Evolutionary conservation across 1,139 yeast genomes (phyloP), one percentile per base, ranked within the genome.

Genomic region (Geotrichum aggregatum): DNA sequence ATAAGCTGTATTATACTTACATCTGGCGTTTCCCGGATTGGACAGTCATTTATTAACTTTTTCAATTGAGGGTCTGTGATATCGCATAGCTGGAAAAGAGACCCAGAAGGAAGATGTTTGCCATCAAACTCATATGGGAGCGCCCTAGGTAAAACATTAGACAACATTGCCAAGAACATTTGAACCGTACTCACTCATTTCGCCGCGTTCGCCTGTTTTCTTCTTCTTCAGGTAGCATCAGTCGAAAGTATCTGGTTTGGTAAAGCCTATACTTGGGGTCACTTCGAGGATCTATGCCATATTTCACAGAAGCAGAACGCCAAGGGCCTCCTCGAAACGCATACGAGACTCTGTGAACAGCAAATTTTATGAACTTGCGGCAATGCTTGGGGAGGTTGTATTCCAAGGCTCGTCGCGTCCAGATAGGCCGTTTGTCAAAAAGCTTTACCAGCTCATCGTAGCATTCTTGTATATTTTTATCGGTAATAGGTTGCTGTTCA

Each of bases 241-340:
- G 59, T 50, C 92, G 77, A 69, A 89, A 92, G 55, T 86, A 84
- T 66, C 92, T 97, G 33, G 88, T 84, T 69, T 92, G 99, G 65
- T 82, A 88, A 33, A 69, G 69, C 61, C 88, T 84, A 64, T 71
- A 83, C 5, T 76, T 70, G 1, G 71, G 63, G 49, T 82, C 79
- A 1, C 69, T 61, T 45, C 79, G 73, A 0, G 98, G 98, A 66
- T 92, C 87, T 35, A 83, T 74, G 0, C 97, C 98, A 61, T 82
- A 81, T 61, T 74, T 78, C 44, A 88, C 81, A 65, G 84, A 87
- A n/a, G 95, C 80, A 58, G 88, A 88, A 62, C 98, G 76, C 96
- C 96, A 92, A 0, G 98, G 98, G 0, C 99, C 98, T 63, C 85
- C 85, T 33, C 84, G 80, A 66, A 83, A 86, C 39, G 87, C 77